Conservation (phyloP, 2,329 filamentous ascomycete species). For the Immersiporthe knoxdaviesiana region DNA sequence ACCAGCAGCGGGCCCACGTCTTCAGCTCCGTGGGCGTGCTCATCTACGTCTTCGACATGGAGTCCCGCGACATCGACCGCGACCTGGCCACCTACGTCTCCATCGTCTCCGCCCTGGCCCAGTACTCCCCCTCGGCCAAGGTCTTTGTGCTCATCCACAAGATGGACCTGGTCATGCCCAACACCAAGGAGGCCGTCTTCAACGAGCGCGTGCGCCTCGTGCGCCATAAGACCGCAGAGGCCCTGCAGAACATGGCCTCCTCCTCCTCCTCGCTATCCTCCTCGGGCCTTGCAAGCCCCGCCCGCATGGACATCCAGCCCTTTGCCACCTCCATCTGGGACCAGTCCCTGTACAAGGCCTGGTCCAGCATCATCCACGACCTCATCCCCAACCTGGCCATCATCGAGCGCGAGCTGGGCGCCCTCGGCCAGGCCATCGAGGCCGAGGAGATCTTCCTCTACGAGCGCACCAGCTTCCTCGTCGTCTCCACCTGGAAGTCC, state of each 20-base stretch:
- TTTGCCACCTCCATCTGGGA: constrained; percentile 99
- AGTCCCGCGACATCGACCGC: constrained; percentile 90
- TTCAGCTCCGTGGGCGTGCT: constrained; percentile 96
- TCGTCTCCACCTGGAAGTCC: constrained; percentile 89
- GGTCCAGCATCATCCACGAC: constrained; percentile 97
- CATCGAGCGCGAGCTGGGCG: constrained; percentile 83
- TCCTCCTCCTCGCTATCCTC: too few relatives aligned
- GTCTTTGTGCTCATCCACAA: constrained; percentile 98
- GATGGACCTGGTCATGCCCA: constrained; percentile 90
- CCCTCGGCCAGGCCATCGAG: constrained; percentile 82
- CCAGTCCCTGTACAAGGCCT: constrained; percentile 95
- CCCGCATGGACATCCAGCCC: constrained; percentile 71
- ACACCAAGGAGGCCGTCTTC: constrained; percentile 79
- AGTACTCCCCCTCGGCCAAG: constrained; percentile 79
- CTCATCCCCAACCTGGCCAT: constrained; percentile 90
- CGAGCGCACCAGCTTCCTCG: constrained; percentile 93
- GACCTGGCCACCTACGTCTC: constrained; percentile 91
- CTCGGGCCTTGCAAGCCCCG: constrained; percentile 32
- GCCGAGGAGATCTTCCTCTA: constrained; percentile 94
- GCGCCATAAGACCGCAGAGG: constrained; percentile 69
- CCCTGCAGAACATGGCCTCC: constrained; percentile 46
- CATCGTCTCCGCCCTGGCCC: constrained; percentile 84
- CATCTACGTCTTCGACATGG: constrained; percentile 99
- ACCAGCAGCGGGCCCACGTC: constrained; percentile 91
- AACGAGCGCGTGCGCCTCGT: constrained; percentile 81